A percentile compares a stretch with the other conserved stretches of the same genome.
These are phyloP conservation scores for Dendrobium chrysotoxum DNA, from an alignment of 106 monocot species.

Conservation along the genomic window DNA sequence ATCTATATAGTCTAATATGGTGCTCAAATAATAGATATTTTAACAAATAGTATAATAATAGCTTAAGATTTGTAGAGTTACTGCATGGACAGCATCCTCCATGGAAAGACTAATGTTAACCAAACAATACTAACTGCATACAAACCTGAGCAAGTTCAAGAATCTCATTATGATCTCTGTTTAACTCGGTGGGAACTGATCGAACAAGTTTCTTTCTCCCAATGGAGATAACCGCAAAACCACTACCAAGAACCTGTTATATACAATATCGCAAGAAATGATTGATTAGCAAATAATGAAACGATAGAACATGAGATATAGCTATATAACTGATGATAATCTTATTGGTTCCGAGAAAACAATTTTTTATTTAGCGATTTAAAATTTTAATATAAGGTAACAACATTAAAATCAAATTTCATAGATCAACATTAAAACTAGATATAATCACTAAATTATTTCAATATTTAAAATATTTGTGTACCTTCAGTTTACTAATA, in stretches of 20 bases:
- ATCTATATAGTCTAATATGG: background rate
- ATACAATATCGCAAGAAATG: background rate
- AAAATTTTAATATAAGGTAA: background rate
- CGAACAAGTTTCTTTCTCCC: conserved; percentile 87
- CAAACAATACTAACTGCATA: conserved; percentile 3
- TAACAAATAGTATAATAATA: background rate
- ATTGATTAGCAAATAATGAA: conserved; percentile 2
- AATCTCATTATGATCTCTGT: conserved; percentile 95
- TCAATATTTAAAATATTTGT: background rate
- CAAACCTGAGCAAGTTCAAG: conserved; percentile 96
- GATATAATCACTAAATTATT: background rate
- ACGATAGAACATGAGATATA: background rate
- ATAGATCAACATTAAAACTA: background rate
- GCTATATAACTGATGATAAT: background rate
- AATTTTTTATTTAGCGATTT: background rate
- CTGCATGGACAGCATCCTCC: background rate
- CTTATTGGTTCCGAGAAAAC: background rate
- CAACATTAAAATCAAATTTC: background rate
- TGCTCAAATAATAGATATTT: background rate
- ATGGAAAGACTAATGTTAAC: background rate
- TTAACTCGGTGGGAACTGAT: conserved; percentile 96
- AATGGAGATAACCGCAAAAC: conserved; percentile 91
- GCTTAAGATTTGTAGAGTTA: background rate
- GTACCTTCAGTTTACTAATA: conserved; percentile 92
- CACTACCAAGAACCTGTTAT: conserved; percentile 73